These are phyloP conservation scores for Artemisia argyi DNA, from an alignment of 129 eudicot species.

Conservation along the genomic window DNA sequence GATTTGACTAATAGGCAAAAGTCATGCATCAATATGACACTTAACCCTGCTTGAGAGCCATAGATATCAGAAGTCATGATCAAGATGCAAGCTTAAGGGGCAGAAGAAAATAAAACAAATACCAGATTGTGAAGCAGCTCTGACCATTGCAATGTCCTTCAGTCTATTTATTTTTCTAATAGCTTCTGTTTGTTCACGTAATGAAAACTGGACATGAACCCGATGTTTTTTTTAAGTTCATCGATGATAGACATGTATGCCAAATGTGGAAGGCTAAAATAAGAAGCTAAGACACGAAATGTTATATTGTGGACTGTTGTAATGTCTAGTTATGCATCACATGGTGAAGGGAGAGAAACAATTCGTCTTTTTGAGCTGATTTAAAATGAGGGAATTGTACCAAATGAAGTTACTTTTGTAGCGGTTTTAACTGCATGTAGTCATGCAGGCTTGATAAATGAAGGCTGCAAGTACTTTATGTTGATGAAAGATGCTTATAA, in stretches of 20 bases:
- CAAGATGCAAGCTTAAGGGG: background rate
- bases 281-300: conserved; percentile 40
- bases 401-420: conserved; percentile 69
- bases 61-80: background rate
- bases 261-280: conserved; percentile 64
- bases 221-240: conserved; percentile 57
- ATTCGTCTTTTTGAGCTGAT: conserved; percentile 52
- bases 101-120: conserved; percentile 7
- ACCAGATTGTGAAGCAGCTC: conserved; percentile 74
- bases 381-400: conserved; percentile 53
- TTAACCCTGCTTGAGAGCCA: conserved; percentile 1
- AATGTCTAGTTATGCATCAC: conserved; percentile 63
- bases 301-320: conserved; percentile 67
- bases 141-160: conserved; percentile 51
- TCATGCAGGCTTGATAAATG: conserved; percentile 68
- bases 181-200: conserved; percentile 30
- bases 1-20: background rate
- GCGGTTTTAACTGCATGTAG: conserved; percentile 69
- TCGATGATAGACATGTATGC: conserved; percentile 82
- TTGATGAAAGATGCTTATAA: conserved; percentile 64
- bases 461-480: conserved; percentile 60
- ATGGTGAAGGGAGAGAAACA: conserved; percentile 68
- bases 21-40: background rate
- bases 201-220: conserved; percentile 44
- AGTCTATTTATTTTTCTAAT: conserved; percentile 51